phyloP scores from a whole-genome alignment of 2,329 filamentous ascomycete species.

The Penicillium sp. region DNA sequence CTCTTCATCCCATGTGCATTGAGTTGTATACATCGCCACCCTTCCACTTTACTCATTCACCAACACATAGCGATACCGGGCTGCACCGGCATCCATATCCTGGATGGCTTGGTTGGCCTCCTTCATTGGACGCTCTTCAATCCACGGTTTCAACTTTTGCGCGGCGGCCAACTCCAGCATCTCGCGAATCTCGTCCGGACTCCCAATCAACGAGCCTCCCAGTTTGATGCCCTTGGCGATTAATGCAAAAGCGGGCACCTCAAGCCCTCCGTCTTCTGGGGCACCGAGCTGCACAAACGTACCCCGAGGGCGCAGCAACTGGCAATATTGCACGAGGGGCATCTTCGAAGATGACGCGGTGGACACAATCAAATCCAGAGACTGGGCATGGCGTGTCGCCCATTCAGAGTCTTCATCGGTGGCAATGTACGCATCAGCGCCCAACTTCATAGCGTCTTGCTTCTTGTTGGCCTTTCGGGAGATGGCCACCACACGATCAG shows the following conservation, averaged over 20 bases:
- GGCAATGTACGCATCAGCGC: constrained; percentile 52
- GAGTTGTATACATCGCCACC: too few relatives aligned
- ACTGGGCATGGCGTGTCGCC: constrained; percentile 43
- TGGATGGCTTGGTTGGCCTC: constrained; percentile 40
- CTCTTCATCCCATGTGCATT: too few relatives aligned
- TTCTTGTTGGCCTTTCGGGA: constrained; percentile 48
- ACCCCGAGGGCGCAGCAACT: constrained; percentile 15
- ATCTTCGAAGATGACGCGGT: constrained; percentile 50
- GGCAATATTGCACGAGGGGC: constrained; percentile 16
- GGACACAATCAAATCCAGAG: constrained; percentile 52
- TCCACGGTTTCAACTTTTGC: constrained; percentile 39
- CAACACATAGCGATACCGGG: constrained; percentile 42
- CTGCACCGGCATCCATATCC: constrained; percentile 41
- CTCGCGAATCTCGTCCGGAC: constrained; percentile 37
- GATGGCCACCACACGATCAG: constrained; percentile 52
- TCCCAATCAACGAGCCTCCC: constrained; percentile 42
- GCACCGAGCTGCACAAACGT: constrained; percentile 58
- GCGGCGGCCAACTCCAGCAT: constrained; percentile 42
- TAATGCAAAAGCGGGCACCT: constrained; percentile 52
- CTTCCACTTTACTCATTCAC: constrained; percentile 31
- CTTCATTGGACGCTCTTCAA: constrained; percentile 37
- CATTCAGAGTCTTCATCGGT: constrained; percentile 52
- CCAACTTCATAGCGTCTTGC: constrained; percentile 50
- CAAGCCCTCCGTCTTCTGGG: constrained; percentile 53
- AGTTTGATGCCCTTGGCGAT: constrained; percentile 49